phyloP scores from a whole-genome alignment of 148 eudicot species.

The Camellia japonica region DNA sequence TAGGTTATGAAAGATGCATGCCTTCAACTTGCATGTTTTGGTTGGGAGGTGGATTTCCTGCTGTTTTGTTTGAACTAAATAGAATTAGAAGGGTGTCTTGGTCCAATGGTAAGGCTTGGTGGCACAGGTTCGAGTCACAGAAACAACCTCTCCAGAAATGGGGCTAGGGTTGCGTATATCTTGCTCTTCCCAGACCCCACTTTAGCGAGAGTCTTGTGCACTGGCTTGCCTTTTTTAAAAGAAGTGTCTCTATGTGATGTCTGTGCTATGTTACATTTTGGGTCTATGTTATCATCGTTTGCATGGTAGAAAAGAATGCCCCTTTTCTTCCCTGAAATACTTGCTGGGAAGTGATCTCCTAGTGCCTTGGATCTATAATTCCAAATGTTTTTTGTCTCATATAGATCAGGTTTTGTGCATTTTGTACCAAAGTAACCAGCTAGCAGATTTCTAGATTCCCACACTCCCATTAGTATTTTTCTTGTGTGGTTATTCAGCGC shows the following conservation, averaged over 20 bases:
- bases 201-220: too few species aligned
- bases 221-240: neutral
- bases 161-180: too few species aligned
- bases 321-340: neutral
- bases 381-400: too few species aligned
- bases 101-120: too few species aligned
- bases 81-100: too few species aligned
- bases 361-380: slow-evolving; percentile 1
- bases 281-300: neutral
- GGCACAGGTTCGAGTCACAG: too few species aligned
- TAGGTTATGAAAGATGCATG: neutral
- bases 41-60: slow-evolving; percentile 1
- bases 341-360: neutral
- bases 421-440: neutral
- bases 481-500: neutral
- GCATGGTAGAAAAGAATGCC: neutral
- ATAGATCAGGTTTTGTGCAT: neutral
- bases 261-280: neutral
- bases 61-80: too few species aligned
- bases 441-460: too few species aligned
- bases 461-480: neutral
- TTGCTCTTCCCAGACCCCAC: too few species aligned
- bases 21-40: neutral
- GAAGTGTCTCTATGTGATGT: neutral
- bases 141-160: too few species aligned